Conservation (phyloP, 257 asterid genomes). For the Fraxinus pennsylvanica region DNA sequence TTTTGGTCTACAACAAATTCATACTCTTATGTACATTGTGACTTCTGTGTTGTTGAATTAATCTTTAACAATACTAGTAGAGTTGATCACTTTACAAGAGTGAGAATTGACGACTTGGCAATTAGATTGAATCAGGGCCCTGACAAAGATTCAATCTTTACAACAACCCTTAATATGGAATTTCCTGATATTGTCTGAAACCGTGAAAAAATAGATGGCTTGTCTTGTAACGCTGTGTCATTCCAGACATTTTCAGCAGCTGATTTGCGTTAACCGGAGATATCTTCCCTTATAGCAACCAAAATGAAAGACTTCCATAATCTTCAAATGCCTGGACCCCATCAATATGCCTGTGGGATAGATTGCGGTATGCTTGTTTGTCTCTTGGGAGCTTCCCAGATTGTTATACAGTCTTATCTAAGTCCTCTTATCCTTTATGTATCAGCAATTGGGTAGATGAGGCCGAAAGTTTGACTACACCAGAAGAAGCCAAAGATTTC, state of each 20-base stretch:
- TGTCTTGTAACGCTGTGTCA: constrained; percentile 19
- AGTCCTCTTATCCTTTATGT: constrained; percentile 18
- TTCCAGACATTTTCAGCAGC: constrained; percentile 78
- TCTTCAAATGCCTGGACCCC: constrained; percentile 78
- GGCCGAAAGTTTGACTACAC: constrained; percentile 55
- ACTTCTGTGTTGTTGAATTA: neutral
- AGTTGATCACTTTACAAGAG: neutral
- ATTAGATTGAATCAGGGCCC: neutral
- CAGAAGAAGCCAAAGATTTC: constrained; percentile 51
- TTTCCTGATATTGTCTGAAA: neutral
- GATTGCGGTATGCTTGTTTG: constrained; percentile 53
- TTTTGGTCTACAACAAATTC: neutral
- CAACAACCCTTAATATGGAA: neutral
- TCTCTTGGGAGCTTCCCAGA: neutral
- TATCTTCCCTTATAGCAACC: constrained; percentile 76
- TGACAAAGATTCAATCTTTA: neutral
- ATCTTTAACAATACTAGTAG: neutral
- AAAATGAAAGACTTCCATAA: constrained; percentile 79
- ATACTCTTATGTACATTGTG: neutral
- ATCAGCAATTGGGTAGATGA: constrained; percentile 71
- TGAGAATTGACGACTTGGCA: neutral
- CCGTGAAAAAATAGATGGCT: neutral
- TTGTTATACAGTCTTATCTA: neutral
- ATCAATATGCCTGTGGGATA: constrained; percentile 63
- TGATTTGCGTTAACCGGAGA: constrained; percentile 82